Conservation (phyloP, 164 flowering plant species). For the Santalum album region DNA sequence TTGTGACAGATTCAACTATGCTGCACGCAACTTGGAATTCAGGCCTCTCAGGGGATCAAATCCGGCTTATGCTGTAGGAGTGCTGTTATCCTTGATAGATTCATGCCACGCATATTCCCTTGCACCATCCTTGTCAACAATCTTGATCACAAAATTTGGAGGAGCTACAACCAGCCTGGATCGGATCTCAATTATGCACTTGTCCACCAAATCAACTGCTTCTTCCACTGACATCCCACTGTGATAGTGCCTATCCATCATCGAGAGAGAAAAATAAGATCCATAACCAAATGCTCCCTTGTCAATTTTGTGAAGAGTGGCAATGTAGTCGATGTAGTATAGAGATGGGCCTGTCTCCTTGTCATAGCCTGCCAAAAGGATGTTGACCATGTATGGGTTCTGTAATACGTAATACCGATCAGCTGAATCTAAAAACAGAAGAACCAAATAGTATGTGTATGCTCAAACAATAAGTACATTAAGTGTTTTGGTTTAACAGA, state of each 20-base stretch:
- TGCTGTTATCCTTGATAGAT: constrained; percentile 42
- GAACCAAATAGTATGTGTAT: too few species aligned
- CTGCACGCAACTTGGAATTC: too few species aligned
- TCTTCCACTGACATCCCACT: constrained; percentile 81
- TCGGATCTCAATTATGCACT: constrained; percentile 82
- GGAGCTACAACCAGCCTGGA: constrained; percentile 92
- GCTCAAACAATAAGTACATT: too few species aligned
- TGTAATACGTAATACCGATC: constrained; percentile 19
- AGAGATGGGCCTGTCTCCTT: constrained; percentile 82
- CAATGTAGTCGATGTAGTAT: constrained; percentile 90
- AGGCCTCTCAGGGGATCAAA: too few species aligned
- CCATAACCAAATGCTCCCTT: constrained; percentile 98
- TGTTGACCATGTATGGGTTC: constrained; percentile 84
- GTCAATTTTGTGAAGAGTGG: constrained; percentile 86
- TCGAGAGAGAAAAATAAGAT: constrained; percentile 73
- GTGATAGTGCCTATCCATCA: constrained; percentile 95
- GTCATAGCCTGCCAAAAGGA: constrained; percentile 90
- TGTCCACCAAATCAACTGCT: constrained; percentile 74
- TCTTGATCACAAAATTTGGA: constrained; percentile 91
- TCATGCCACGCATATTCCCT: constrained; percentile 87
- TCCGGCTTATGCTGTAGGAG: constrained; percentile 24
- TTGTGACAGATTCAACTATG: too few species aligned
- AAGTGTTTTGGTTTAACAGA: too few species aligned
- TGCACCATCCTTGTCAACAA: constrained; percentile 94
- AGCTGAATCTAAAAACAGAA: neutral